Percentiles rank a stretch among this genome's conserved stretches.
These are phyloP conservation scores for Stropharia rugosoannulata DNA, from an alignment of 768 basidiomycete species.

Conservation along the genomic window DNA sequence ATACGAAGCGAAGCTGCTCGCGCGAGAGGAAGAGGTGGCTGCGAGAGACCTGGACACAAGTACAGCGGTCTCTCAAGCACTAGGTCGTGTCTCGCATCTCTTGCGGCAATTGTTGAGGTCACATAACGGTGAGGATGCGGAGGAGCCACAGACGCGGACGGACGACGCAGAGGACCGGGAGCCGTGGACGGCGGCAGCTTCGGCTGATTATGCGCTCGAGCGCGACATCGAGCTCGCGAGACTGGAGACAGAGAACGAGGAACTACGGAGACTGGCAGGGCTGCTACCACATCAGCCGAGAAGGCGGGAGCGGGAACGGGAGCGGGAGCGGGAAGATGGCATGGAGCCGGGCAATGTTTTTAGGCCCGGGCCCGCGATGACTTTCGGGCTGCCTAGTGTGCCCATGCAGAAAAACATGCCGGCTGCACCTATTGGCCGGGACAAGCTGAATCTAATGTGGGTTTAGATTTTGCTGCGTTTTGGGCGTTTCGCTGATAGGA, in stretches of 20 bases:
- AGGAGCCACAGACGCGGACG: constrained; percentile 19
- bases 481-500: constrained; percentile 12
- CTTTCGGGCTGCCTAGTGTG: constrained; percentile 2
- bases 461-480: constrained; percentile 35
- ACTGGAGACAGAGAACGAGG: constrained; percentile 84
- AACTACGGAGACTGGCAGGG: constrained; percentile 71
- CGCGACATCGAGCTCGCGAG: constrained; percentile 89
- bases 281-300: constrained; percentile 33
- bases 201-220: constrained; percentile 79
- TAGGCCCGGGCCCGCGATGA: constrained; percentile 20
- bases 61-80: constrained; percentile 64
- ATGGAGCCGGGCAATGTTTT: constrained; percentile 18
- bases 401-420: constrained; percentile 22
- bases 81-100: constrained; percentile 67
- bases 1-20: constrained; percentile 84
- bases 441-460: constrained; percentile 24
- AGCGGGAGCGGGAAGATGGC: neutral
- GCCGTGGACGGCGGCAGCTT: constrained; percentile 35
- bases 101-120: constrained; percentile 71
- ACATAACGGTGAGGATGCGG: constrained; percentile 62
- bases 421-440: constrained; percentile 9
- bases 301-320: constrained; percentile 9
- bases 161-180: constrained; percentile 38
- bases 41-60: constrained; percentile 56
- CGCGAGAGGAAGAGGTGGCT: constrained; percentile 68